Evolutionary conservation across 106 monocot species (phyloP).

Genomic region (Hemerocallis citrina): DNA sequence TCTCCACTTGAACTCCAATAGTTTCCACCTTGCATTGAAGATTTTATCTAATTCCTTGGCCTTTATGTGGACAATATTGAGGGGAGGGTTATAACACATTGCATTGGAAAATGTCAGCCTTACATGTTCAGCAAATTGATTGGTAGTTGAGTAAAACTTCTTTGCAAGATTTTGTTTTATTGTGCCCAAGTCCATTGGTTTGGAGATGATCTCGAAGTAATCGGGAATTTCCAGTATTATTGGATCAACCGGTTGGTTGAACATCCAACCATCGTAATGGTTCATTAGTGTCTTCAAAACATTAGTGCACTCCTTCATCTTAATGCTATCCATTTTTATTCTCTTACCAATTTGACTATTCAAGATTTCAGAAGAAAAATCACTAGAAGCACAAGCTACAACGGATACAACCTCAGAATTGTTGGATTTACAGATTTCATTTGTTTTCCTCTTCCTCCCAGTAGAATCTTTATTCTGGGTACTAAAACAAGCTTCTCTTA

Average conservation of each 20-base stretch:
- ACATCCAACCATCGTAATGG: conserved; percentile 39
- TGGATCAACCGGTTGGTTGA: conserved; percentile 46
- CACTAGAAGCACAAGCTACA: conserved; percentile 1
- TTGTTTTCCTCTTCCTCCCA: too few relatives aligned
- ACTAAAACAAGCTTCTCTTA: too few relatives aligned
- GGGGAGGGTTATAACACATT: conserved; percentile 44
- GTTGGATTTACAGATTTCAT: too few relatives aligned
- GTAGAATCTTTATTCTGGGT: too few relatives aligned
- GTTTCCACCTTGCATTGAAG: conserved; percentile 29
- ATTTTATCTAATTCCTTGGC: conserved; percentile 31
- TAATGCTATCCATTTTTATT: conserved; percentile 27
- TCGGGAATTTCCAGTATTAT: conserved; percentile 36
- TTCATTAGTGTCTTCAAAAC: conserved; percentile 39
- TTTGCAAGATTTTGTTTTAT: conserved; percentile 25
- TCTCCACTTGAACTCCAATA: conserved; percentile 36
- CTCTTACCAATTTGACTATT: conserved; percentile 2
- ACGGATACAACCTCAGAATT: not conserved
- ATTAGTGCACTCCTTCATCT: conserved; percentile 18
- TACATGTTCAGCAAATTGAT: conserved; percentile 45
- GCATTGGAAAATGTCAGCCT: conserved; percentile 58
- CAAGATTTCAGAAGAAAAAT: not conserved
- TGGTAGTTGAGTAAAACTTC: conserved; percentile 18
- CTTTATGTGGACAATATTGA: conserved; percentile 33
- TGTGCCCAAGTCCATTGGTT: conserved; percentile 64
- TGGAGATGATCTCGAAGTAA: conserved; percentile 37